These are phyloP conservation scores for Primulina eburnea DNA, from an alignment of 257 asterid species.

Conservation along the genomic window DNA sequence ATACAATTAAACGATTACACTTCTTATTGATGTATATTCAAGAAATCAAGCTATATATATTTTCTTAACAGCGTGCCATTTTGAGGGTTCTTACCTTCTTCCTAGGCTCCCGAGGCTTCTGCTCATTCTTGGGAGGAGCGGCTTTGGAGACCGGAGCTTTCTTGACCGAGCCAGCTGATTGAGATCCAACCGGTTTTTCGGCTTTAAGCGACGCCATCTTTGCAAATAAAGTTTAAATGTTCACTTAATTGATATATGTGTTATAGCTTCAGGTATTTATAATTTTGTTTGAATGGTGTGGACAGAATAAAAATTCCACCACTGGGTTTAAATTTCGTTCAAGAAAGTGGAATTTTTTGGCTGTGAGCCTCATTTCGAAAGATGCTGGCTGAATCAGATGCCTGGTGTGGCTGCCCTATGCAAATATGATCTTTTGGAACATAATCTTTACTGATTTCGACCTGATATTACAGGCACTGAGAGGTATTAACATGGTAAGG, in stretches of 20 bases:
- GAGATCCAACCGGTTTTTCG: constrained; percentile 40
- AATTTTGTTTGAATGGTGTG: constrained; percentile 17
- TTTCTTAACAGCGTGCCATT: not conserved
- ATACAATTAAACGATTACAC: not conserved
- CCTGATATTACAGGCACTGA: not conserved
- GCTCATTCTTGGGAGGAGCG: constrained; percentile 33
- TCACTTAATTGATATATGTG: not conserved
- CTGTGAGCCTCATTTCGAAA: constrained; percentile 12
- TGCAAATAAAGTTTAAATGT: not conserved
- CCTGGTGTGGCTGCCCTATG: constrained; percentile 27
- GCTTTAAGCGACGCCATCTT: constrained; percentile 49
- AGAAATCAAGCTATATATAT: not conserved
- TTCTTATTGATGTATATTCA: not conserved
- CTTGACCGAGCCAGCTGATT: constrained; percentile 30
- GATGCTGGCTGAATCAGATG: constrained; percentile 39
- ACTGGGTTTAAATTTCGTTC: constrained; percentile 22
- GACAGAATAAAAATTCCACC: constrained; percentile 27
- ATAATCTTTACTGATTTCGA: constrained; percentile 14
- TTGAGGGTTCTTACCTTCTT: constrained; percentile 39
- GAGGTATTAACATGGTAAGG: not conserved
- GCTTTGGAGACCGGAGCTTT: constrained; percentile 38
- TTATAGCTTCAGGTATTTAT: constrained; percentile 22
- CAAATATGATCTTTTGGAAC: constrained; percentile 24
- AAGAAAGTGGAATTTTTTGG: constrained; percentile 29
- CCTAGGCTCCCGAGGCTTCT: constrained; percentile 47